Base-by-base conservation (phyloP, 2,329 filamentous ascomycete species). In the Trichoderma sp. region DNA sequence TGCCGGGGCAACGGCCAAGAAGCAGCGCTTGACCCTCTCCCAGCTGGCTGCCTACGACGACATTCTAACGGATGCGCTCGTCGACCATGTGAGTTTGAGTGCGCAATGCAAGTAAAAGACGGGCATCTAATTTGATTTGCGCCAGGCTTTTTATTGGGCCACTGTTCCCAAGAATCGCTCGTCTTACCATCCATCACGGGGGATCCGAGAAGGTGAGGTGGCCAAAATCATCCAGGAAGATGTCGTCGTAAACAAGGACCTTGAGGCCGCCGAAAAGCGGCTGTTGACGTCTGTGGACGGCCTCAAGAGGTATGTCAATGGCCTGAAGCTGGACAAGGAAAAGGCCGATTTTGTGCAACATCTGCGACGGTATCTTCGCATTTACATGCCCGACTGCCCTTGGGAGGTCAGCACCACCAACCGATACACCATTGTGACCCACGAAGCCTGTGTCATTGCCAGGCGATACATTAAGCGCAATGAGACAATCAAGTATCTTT, bases 21-120 rank as follows among this genome's bases (percentile, higher is more conserved):
- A 88, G 84, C 90, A 92, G 79, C 89, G 90, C 74, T 86, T 99
- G 77, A 97, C 94, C 8, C 86, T 98, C 76, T 90, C 91, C 73
- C 95, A 97, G 85, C 85, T 99, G 78, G 92, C 94, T 36, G 92
- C 92, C 64, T 98, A 98, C 84, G 96, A 99, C 83, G 96, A 99
- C 82, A 91, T 98, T 75, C 86, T 97, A 74, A 99, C 96, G 8
- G 96, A 99, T 87, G 93, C 93, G 76, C 90, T 99, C 68, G 91
- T 99, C 73, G 96, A 99, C 83, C 94, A 95, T 84, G 95, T 98
- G 88, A 83, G 92, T 87, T 39, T 18, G 43, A 63, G 72, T 24
- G 43, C 62, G n/a, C 24, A 21, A 32, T n/a, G 21, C 21, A n/a
- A n/a, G 28, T 63, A 6, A 32, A 15, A 12, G 32, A 47, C 32